phyloP scores from a whole-genome alignment of 768 basidiomycete genomes.

The Pisolithus tinctorius region DNA sequence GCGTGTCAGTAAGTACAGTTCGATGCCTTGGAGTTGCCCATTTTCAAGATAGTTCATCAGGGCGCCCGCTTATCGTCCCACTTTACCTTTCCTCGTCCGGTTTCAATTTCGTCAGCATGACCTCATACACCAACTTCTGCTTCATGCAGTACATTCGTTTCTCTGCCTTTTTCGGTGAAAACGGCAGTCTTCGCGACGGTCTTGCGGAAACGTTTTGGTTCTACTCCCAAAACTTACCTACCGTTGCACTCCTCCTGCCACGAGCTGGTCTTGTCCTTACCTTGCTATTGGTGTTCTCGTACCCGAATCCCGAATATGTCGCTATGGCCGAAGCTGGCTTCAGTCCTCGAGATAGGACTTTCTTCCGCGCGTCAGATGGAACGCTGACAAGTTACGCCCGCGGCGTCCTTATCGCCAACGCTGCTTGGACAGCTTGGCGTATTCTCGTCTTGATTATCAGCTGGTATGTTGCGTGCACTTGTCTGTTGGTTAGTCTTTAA shows the following conservation, averaged over 20 bases:
- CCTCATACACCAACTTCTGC: slow-evolving; percentile 78
- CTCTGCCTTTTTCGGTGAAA: slow-evolving; percentile 55
- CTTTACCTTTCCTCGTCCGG: slow-evolving; percentile 79
- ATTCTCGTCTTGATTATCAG: slow-evolving; percentile 59
- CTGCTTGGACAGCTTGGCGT: slow-evolving; percentile 76
- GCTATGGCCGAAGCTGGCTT: slow-evolving; percentile 42
- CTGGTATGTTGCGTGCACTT: slow-evolving; percentile 37
- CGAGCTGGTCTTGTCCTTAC: slow-evolving; percentile 72
- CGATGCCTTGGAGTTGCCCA: slow-evolving; percentile 12
- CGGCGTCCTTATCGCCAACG: slow-evolving; percentile 76
- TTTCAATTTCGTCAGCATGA: slow-evolving; percentile 67
- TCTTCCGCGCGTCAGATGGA: slow-evolving; percentile 59
- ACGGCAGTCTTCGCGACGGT: slow-evolving; percentile 43
- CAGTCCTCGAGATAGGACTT: slow-evolving; percentile 60
- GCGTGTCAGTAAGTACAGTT: slow-evolving; percentile 62
- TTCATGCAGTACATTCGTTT: slow-evolving; percentile 76
- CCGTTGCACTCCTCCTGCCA: slow-evolving; percentile 75
- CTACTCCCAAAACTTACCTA: slow-evolving; percentile 81
- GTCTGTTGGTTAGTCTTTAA: neutral
- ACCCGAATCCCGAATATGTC: slow-evolving; percentile 40
- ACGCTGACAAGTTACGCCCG: slow-evolving; percentile 68
- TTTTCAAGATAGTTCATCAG: slow-evolving; percentile 33
- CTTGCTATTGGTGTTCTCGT: slow-evolving; percentile 59
- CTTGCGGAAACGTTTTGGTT: slow-evolving; percentile 82
- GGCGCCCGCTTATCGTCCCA: slow-evolving; percentile 76